Conservation (phyloP, 331 rosid species). For the Cydonia oblonga region DNA sequence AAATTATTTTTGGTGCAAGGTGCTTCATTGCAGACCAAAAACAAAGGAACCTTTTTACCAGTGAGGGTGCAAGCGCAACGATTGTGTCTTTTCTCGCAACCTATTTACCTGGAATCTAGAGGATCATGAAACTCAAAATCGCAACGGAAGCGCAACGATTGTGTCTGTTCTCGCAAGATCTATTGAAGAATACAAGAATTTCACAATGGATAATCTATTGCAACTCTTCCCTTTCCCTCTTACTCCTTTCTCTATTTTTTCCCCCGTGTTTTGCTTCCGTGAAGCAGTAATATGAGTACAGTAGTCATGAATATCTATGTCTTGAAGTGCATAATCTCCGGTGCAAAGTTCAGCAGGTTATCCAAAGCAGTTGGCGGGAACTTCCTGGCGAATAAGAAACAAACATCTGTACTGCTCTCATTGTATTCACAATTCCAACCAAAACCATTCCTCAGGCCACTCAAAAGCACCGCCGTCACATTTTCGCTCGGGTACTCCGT, state of each 20-base stretch:
- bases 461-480: slow-evolving; percentile 36
- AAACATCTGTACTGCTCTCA: slow-evolving; percentile 25
- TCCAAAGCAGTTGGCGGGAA: slow-evolving; percentile 40
- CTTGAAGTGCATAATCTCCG: slow-evolving; percentile 37
- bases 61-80: too few species aligned
- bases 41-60: too few species aligned
- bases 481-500: slow-evolving; percentile 32
- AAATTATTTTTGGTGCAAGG: too few species aligned
- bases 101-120: too few species aligned
- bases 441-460: slow-evolving; percentile 34
- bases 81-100: too few species aligned
- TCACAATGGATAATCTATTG: too few species aligned
- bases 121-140: not conserved
- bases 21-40: too few species aligned
- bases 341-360: slow-evolving; percentile 38
- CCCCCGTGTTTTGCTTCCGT: not conserved
- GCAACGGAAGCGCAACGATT: not conserved
- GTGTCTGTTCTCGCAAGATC: too few species aligned
- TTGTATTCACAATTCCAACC: slow-evolving; percentile 28
- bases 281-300: not conserved
- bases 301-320: not conserved
- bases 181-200: too few species aligned
- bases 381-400: slow-evolving; percentile 73
- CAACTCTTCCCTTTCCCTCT: too few species aligned
- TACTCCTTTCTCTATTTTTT: too few species aligned